These are phyloP conservation scores for Nemophila menziesii DNA, from an alignment of 257 asterid species.

Conservation along the genomic window DNA sequence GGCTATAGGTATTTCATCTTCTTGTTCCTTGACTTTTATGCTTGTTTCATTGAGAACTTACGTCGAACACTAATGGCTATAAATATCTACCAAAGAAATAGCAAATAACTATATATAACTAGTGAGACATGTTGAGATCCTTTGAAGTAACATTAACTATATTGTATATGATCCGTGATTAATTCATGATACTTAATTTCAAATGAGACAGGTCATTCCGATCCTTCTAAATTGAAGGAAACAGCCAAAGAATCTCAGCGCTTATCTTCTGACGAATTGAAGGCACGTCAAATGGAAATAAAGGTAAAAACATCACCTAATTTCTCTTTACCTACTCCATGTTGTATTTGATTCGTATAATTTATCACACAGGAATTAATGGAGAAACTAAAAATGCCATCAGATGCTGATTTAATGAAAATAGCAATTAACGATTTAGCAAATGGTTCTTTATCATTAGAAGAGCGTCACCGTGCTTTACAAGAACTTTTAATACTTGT, in stretches of 20 bases:
- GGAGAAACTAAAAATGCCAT: conserved; percentile 63
- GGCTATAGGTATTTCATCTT: conserved; percentile 55
- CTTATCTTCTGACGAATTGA: conserved; percentile 55
- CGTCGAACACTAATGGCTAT: neutral
- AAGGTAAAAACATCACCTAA: conserved; percentile 29
- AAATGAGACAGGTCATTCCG: conserved; percentile 53
- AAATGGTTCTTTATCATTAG: conserved; percentile 46
- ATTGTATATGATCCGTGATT: neutral
- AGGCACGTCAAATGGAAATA: conserved; percentile 51
- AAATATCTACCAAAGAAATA: too few relatives aligned
- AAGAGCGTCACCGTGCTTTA: conserved; percentile 67
- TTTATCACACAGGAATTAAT: conserved; percentile 42
- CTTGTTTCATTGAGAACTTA: neutral
- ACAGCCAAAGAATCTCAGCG: conserved; percentile 35
- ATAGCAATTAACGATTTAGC: conserved; percentile 66
- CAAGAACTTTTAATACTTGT: conserved; percentile 77
- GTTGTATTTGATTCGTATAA: neutral
- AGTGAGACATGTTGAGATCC: too few relatives aligned
- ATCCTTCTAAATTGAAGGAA: conserved; percentile 68
- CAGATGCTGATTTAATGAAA: conserved; percentile 74
- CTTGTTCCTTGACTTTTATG: neutral
- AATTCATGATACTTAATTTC: neutral
- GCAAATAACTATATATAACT: too few relatives aligned
- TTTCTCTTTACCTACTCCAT: neutral
- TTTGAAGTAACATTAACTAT: neutral